Percentiles rank a stretch among this genome's conserved stretches.
Conservation (phyloP, 257 asterid genomes). For the Hygrophila difformis region DNA sequence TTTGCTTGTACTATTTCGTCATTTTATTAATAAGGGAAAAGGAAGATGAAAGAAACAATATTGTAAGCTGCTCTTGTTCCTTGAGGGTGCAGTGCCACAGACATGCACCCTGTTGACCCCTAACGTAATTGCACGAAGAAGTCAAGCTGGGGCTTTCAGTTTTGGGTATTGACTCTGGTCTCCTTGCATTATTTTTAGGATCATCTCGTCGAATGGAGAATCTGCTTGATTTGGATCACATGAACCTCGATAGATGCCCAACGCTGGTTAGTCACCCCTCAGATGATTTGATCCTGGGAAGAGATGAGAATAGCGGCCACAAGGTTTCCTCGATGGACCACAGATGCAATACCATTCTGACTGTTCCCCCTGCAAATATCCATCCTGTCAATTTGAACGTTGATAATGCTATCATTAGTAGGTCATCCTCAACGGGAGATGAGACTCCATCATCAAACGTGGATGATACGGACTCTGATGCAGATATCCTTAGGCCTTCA, state of each 20-base stretch:
- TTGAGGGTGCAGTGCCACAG: background rate
- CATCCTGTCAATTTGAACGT: constrained; percentile 10
- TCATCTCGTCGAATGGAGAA: constrained; percentile 46
- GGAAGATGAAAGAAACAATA: no score
- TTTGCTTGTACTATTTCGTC: background rate
- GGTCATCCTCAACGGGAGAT: constrained; percentile 25
- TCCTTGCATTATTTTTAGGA: constrained; percentile 24
- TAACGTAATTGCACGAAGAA: constrained; percentile 9
- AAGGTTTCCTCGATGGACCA: constrained; percentile 16
- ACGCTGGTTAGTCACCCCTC: constrained; percentile 12
- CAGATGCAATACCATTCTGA: constrained; percentile 16
- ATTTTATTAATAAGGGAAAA: constrained; percentile 5
- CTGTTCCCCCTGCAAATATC: constrained; percentile 18
- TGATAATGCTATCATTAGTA: constrained; percentile 20
- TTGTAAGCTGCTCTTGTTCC: no score
- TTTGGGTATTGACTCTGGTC: constrained; percentile 1
- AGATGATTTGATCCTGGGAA: constrained; percentile 17
- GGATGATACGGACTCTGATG: constrained; percentile 20
- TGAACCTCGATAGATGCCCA: constrained; percentile 28
- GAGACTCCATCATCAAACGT: constrained; percentile 18
- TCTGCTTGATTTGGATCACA: constrained; percentile 44
- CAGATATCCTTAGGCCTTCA: constrained; percentile 15
- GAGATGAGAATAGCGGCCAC: constrained; percentile 13
- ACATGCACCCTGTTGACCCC: background rate
- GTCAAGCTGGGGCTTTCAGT: background rate